A percentile compares a stretch with the other conserved stretches of the same genome.
Evolutionary conservation across 306 rosid genomes (phyloP).

Genomic region (Abrus pulchellus): DNA sequence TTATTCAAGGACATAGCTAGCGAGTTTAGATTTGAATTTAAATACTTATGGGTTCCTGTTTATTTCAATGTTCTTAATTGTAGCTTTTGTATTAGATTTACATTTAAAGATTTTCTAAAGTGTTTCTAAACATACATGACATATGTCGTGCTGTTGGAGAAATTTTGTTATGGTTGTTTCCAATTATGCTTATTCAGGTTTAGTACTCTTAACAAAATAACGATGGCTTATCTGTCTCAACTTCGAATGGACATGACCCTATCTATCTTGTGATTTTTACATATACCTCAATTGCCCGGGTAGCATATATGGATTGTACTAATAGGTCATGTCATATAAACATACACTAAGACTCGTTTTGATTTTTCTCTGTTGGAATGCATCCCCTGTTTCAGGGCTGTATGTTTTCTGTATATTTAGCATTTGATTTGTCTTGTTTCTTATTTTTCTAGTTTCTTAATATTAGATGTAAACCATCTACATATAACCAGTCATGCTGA

Average conservation of each 20-base stretch:
- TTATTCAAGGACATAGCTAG: background rate
- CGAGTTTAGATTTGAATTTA: too few species aligned
- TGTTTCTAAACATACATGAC: background rate
- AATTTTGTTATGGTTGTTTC: constrained; percentile 30
- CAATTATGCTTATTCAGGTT: constrained; percentile 20
- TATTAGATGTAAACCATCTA: background rate
- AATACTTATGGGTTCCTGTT: too few species aligned
- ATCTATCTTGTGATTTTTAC: constrained; percentile 8
- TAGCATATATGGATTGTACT: constrained; percentile 9
- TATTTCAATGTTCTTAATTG: too few species aligned
- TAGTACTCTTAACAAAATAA: background rate
- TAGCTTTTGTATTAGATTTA: too few species aligned
- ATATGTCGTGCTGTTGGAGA: constrained; percentile 4
- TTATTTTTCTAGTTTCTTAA: background rate
- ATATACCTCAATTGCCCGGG: background rate
- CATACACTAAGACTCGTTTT: constrained; percentile 11
- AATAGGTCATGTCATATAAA: background rate
- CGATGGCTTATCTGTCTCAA: constrained; percentile 17
- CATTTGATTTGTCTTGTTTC: background rate
- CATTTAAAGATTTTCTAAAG: too few species aligned
- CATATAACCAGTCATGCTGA: too few species aligned
- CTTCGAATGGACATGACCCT: constrained; percentile 4
- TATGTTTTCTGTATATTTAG: background rate
- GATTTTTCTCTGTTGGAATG: background rate
- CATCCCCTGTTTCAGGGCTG: background rate